Evolutionary conservation across 805 yeast species (phyloP), one percentile per base, ranked within the genome.

Genomic region (Cyberlindnera misumaiensis): DNA sequence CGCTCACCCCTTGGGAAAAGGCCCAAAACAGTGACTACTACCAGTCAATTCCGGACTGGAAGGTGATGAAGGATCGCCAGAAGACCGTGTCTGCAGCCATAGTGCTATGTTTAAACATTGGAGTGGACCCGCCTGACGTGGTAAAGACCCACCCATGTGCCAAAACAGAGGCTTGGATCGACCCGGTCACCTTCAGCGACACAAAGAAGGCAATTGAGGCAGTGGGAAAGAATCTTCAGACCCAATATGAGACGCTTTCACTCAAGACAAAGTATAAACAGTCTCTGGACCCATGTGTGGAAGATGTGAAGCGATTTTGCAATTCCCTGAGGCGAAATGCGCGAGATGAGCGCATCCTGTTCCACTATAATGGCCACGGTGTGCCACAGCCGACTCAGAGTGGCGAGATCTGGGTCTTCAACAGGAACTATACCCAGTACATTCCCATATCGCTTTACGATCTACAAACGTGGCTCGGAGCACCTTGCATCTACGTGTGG

Each of bases 321-420:
- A 83, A 86, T 48, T 83, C 94, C 0, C 64, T 93, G 43, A 69
- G 98, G 48, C 71, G 97, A 40, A 83, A 83, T 41, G 95, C 97
- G 3, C 86, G 89, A 54, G 97, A 90, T 45, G 97, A 90, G 57
- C 70, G 98, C 43, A 83, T 90, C 9, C 59, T 93, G 38, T 90
- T 93, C 59, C 97, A 93, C 58, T 93, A 93, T 59, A 93, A 93
- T 52, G 98, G 98, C 6, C 98, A 93, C 56, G 98, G 98, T 17
- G 98, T 93, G 2, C 98, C 98, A 0, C 87, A 87, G 52, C 97
- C 98, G 0, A 93, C 98, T 0, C 79, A 87, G 27, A 77, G 89
- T 33, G 98, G 98, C 17, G 98, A 93, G 56, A 86, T 93, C 20
- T 93, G 98, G 98, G 97, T 93, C 10, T 93, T 93, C 65, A 93